Evolutionary conservation across 1,284 basidiomycete genomes (phyloP).

Genomic region (Cryptococcus sp.): DNA sequence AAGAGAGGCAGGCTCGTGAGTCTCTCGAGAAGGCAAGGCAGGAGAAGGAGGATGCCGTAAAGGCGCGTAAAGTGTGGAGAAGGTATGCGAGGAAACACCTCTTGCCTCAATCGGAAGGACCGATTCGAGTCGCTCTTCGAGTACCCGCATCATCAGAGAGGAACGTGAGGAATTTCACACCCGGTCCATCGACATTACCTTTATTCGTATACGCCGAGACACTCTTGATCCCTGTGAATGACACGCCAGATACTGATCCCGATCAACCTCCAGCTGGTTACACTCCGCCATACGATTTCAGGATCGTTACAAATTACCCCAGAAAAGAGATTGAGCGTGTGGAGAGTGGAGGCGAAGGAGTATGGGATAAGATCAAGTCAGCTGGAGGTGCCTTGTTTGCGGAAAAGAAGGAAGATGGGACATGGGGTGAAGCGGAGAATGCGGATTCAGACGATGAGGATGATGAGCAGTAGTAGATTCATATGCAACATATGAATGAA

Average conservation of each 20-base stretch:
- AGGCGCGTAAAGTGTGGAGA: conserved; percentile 32
- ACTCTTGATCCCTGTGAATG: conserved; percentile 28
- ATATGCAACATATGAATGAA: too few species aligned
- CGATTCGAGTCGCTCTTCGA: conserved; percentile 32
- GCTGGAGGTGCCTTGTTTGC: conserved; percentile 44
- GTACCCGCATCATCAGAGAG: conserved; percentile 35
- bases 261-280: conserved; percentile 34
- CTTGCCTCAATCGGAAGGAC: conserved; percentile 21
- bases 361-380: conserved; percentile 38
- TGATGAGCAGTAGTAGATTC: background rate
- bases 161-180: conserved; percentile 30
- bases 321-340: conserved; percentile 33
- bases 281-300: conserved; percentile 29
- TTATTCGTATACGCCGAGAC: conserved; percentile 46
- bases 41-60: conserved; percentile 13
- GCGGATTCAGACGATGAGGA: conserved; percentile 10
- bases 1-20: conserved; percentile 14
- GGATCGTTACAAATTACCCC: conserved; percentile 42
- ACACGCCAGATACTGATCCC: conserved; percentile 23
- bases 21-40: conserved; percentile 13
- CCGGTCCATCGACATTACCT: conserved; percentile 21
- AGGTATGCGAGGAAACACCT: conserved; percentile 41
- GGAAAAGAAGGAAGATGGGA: conserved; percentile 35
- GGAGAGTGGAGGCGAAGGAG: conserved; percentile 21
- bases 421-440: conserved; percentile 27